Conservation (phyloP, 768 basidiomycete species). For the Cystobasidium ongulense region DNA sequence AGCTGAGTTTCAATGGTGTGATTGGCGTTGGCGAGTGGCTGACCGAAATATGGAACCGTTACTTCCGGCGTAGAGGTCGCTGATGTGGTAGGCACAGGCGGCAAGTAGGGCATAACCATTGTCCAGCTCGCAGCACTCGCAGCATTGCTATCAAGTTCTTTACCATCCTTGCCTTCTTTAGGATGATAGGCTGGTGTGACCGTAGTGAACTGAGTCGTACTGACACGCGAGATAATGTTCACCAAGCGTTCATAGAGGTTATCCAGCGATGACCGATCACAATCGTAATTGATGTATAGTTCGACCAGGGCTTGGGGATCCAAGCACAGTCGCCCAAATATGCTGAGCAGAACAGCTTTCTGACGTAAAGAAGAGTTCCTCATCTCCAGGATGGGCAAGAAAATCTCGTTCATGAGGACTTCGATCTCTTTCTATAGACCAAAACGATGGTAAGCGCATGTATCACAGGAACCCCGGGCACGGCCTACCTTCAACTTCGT, state of each 20-base stretch:
- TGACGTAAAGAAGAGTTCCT: constrained; percentile 89
- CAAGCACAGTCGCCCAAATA: constrained; percentile 78
- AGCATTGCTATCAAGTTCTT: constrained; percentile 27
- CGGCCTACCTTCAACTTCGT: constrained; percentile 88
- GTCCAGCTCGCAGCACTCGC: constrained; percentile 17
- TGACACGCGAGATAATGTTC: constrained; percentile 91
- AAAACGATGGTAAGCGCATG: not conserved
- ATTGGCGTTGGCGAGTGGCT: constrained; percentile 40
- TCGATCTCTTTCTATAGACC: constrained; percentile 87
- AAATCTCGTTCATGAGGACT: constrained; percentile 95
- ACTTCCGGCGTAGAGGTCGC: constrained; percentile 31
- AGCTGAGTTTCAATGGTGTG: constrained; percentile 60
- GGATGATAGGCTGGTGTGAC: constrained; percentile 18
- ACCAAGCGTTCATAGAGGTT: constrained; percentile 98
- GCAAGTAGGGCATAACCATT: constrained; percentile 7
- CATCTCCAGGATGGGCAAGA: constrained; percentile 97
- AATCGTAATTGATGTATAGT: constrained; percentile 98
- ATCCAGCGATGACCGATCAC: constrained; percentile 84
- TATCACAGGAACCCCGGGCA: no score
- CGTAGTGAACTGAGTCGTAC: constrained; percentile 52
- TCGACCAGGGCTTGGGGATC: constrained; percentile 97
- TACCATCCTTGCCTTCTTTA: constrained; percentile 22
- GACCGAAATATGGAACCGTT: constrained; percentile 34
- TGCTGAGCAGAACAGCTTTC: constrained; percentile 77
- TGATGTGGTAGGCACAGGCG: constrained; percentile 8